Evolutionary conservation across 1,284 basidiomycete genomes (phyloP), one percentile per base, ranked within the genome.

Genomic region (Leccinum insolens): DNA sequence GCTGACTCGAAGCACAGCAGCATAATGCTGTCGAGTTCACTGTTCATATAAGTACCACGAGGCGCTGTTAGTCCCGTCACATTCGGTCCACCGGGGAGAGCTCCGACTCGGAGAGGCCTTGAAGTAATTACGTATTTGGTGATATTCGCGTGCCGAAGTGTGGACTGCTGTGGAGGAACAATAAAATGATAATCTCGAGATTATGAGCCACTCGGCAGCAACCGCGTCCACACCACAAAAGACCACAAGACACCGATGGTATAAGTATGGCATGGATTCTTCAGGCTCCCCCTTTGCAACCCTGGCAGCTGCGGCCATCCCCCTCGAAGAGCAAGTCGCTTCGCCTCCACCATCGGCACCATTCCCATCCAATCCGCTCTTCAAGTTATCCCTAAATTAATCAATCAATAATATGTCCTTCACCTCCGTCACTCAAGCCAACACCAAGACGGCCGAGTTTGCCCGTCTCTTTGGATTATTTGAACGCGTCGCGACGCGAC

Each of bases 381-480:
- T 37, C 12, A 55, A 52, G 49, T 46, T 6, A 61, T 61, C 57
- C 41, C 28, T 64, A 61, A 67, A 37, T 61, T 55, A 44, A 25
- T 66, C 61, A 31, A 62, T 49, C 39, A 61, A 49, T 61, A 64
- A 64, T 63, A 77, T 79, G 75, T 44, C 68, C 1, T 28, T 70
- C n/a, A 65, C 64, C 12, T 64, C 72, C 15, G 65, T 65, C 61
- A 64, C 69, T 28, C 68, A 67, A 49, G 65, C 66, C 34, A 76
- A 75, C 31, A 68, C 77, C 67, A 84, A 81, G 67, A 81, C 80
- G 8, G 80, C 80, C 37, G 88, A 89, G 64, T 85, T 86, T 69
- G 83, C 84, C 1, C 80, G 81, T 64, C 82, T 89, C 61, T 84
- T 86, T 67, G 80, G 84, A 65, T 79, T 88, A 66, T 88, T 89